phyloP scores from a whole-genome alignment of 2,329 filamentous ascomycete genomes.

The Capronia coronata region DNA sequence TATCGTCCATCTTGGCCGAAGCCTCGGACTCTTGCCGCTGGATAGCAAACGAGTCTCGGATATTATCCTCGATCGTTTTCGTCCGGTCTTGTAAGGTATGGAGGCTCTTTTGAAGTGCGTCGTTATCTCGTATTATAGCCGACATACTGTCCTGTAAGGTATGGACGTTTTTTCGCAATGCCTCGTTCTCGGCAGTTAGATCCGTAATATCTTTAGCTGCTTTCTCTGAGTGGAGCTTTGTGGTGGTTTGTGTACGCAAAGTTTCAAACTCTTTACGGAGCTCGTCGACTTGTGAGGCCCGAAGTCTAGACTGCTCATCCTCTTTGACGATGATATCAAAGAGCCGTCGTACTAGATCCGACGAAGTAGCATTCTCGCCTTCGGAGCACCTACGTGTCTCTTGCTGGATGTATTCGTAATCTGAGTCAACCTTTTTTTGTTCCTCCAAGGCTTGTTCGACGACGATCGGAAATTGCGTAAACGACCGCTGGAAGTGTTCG shows the following conservation, averaged over 20 bases:
- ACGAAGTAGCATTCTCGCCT: not conserved
- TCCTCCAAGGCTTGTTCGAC: conserved; percentile 8
- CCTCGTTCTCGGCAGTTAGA: conserved; percentile 1
- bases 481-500: conserved; percentile 2
- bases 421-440: conserved; percentile 1
- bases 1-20: not conserved
- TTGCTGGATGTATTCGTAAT: conserved; percentile 1
- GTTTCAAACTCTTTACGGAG: not conserved
- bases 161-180: not conserved
- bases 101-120: not conserved
- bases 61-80: not conserved
- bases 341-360: conserved; percentile 3
- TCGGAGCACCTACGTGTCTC: not conserved
- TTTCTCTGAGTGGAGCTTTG: not conserved
- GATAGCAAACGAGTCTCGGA: not conserved
- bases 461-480: conserved; percentile 10
- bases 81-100: not conserved
- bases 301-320: not conserved
- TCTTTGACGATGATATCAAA: not conserved
- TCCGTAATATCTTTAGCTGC: not conserved
- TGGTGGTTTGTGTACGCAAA: conserved; percentile 1
- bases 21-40: not conserved
- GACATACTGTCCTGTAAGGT: not conserved
- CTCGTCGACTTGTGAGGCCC: not conserved
- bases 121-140: not conserved